phyloP scores from a whole-genome alignment of 2,329 filamentous ascomycete genomes.

The Colletotrichum aenigma region DNA sequence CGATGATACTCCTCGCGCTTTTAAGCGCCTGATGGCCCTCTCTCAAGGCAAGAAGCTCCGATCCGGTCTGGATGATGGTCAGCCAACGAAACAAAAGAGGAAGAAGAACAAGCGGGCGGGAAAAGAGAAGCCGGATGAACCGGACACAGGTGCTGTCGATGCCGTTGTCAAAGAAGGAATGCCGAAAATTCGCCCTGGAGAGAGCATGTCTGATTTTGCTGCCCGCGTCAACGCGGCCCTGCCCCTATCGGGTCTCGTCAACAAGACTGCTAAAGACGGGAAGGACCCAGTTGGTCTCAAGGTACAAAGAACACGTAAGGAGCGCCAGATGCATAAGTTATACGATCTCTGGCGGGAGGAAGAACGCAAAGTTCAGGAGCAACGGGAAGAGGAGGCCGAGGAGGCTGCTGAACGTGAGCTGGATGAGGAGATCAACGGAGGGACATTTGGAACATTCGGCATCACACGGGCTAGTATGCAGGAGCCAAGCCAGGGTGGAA shows the following conservation, averaged over 20 bases:
- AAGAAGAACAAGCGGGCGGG: conserved; percentile 31
- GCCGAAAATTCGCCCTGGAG: conserved; percentile 80
- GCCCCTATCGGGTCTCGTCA: conserved; percentile 73
- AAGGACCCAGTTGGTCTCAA: conserved; percentile 70
- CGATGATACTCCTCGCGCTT: conserved; percentile 88
- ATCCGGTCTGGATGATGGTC: conserved; percentile 75
- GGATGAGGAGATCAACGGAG: conserved; percentile 58
- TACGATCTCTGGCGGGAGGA: conserved; percentile 79
- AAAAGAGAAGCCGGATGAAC: background rate
- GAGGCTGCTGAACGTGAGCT: conserved; percentile 67
- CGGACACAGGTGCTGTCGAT: conserved; percentile 21
- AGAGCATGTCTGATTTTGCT: conserved; percentile 81
- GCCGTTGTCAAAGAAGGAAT: conserved; percentile 35
- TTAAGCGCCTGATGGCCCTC: conserved; percentile 82
- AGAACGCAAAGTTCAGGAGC: conserved; percentile 66
- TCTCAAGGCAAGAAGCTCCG: conserved; percentile 64
- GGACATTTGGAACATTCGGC: conserved; percentile 37
- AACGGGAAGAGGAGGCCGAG: conserved; percentile 69
- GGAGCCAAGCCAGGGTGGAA: conserved; percentile 47
- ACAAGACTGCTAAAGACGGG: conserved; percentile 63
- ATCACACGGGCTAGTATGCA: conserved; percentile 39
- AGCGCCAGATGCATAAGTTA: conserved; percentile 80
- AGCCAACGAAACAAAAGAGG: conserved; percentile 28
- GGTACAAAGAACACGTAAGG: conserved; percentile 77
- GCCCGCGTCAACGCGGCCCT: conserved; percentile 84